Base-by-base conservation (phyloP, 2,329 filamentous ascomycete genomes). In the Penicillium oxalicum region DNA sequence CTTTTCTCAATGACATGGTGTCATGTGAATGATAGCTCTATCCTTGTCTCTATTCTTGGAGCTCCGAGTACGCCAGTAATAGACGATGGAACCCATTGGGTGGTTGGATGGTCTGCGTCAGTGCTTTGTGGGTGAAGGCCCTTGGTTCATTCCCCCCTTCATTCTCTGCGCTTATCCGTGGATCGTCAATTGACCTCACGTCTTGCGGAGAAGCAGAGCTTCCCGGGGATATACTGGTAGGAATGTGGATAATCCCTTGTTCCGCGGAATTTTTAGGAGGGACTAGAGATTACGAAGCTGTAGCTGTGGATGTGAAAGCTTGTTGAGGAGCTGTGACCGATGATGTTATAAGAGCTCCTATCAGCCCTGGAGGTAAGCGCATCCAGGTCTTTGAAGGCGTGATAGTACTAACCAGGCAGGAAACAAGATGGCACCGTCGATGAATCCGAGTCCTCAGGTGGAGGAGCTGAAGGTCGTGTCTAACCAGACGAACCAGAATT, bases 221-320 rank as follows among this genome's bases (percentile, higher is more conserved):
- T 18, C 38, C 39, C 40, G 33, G 42, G 38, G 26, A 34, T 45
- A 45, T 48, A 40, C 29, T 44, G 26, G 13, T 5, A 54, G 41
- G 56, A 59, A 60, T 60, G 56, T 58, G 43, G 44, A 49, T 40
- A 51, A 54, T 56, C 55, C 55, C 58, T 60, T 59, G 58, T 45
- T 56, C 51, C 35, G 28, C 13, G 36, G 33, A 35, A 36, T 40
- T 34, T 45, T 36, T 41, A 27, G 29, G 29, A 32, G 29, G 29
- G 29, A 18, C 11, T 4, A 32, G 8, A 32, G 29, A 29, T 27
- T 39, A 12, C 18, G 38, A 35, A 45, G 26, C 43, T 38, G 13
- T 11, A 12, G 37, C 9, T 28, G 32, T 28, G 53, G 49, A 18
- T 18, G 18, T 18, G 18, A 52, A 49, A 52, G 46, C 39, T 45